Percentiles rank a stretch among this genome's conserved stretches.
These are phyloP conservation scores for Phaeosphaeria sp. DNA, from an alignment of 2,329 filamentous ascomycete genomes.

Conservation along the genomic window DNA sequence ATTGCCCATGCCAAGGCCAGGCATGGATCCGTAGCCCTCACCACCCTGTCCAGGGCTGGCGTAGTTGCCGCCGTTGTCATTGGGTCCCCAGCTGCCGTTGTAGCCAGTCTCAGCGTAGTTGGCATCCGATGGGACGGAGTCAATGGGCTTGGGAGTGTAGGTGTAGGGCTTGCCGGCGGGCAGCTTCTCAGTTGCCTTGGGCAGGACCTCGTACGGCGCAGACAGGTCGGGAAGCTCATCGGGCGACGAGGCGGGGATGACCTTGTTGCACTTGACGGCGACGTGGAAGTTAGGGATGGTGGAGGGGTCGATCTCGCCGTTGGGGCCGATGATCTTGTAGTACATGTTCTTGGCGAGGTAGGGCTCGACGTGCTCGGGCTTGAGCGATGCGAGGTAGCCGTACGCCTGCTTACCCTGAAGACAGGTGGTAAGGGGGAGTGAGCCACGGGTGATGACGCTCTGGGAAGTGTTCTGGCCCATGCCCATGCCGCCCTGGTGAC, in stretches of 20 bases:
- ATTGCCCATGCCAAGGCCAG: not conserved
- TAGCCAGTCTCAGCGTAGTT: slow-evolving; percentile 17
- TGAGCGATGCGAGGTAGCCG: slow-evolving; percentile 40
- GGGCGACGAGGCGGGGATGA: slow-evolving; percentile 30
- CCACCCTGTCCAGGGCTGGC: slow-evolving; percentile 5
- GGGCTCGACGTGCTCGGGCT: slow-evolving; percentile 39
- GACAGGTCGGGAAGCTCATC: slow-evolving; percentile 39
- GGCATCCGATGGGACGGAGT: slow-evolving; percentile 21
- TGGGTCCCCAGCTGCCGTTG: not conserved
- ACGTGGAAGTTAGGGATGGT: slow-evolving; percentile 44
- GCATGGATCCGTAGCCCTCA: slow-evolving; percentile 7
- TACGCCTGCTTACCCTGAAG: slow-evolving; percentile 41
- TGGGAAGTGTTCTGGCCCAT: slow-evolving; percentile 32
- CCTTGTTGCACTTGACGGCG: slow-evolving; percentile 37
- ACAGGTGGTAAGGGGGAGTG: slow-evolving; percentile 42
- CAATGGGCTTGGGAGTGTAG: slow-evolving; percentile 29
- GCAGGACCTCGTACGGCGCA: slow-evolving; percentile 35
- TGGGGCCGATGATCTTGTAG: slow-evolving; percentile 43
- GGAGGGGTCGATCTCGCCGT: slow-evolving; percentile 38
- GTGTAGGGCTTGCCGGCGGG: slow-evolving; percentile 41
- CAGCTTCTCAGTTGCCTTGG: slow-evolving; percentile 32
- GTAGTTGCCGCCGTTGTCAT: slow-evolving; percentile 9
- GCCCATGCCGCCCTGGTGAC: slow-evolving; percentile 16
- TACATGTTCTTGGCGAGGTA: slow-evolving; percentile 45
- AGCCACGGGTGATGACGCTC: slow-evolving; percentile 39